These are phyloP conservation scores for Neocatenulostroma microsporum DNA, from an alignment of 2,329 filamentous ascomycete species.

Conservation along the genomic window DNA sequence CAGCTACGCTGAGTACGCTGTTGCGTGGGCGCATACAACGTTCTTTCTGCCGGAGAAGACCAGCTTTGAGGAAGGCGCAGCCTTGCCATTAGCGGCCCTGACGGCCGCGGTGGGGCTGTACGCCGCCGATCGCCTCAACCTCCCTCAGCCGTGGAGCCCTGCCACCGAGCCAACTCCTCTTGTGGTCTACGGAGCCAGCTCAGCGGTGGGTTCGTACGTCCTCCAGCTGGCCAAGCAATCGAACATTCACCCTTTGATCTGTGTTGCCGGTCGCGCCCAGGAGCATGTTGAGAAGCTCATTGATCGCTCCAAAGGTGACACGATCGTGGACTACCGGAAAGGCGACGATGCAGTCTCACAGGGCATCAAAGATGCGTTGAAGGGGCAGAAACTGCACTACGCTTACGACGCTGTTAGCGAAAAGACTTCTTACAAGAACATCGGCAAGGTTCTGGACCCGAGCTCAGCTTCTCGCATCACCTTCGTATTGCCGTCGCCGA, in stretches of 20 bases:
- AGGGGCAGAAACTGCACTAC: constrained; percentile 40
- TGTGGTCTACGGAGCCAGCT: constrained; percentile 37
- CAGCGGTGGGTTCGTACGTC: constrained; percentile 35
- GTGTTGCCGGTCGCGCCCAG: constrained; percentile 34
- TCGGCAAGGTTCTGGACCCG: constrained; percentile 36
- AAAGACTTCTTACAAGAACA: constrained; percentile 38
- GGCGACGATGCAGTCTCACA: constrained; percentile 47
- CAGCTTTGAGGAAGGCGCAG: constrained; percentile 42
- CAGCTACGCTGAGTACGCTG: constrained; percentile 52
- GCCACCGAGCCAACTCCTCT: constrained; percentile 3
- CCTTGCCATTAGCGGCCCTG: constrained; percentile 36
- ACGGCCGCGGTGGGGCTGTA: constrained; percentile 36
- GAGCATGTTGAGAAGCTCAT: constrained; percentile 32
- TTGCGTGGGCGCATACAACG: constrained; percentile 46
- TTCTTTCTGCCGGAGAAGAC: constrained; percentile 45
- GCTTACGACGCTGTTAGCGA: constrained; percentile 54
- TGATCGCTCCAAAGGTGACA: constrained; percentile 37
- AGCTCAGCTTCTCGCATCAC: constrained; percentile 19
- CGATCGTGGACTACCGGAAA: constrained; percentile 47
- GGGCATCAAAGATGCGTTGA: constrained; percentile 38
- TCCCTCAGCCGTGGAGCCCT: constrained; percentile 32
- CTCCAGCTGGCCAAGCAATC: constrained; percentile 34
- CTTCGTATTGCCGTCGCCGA: constrained; percentile 22
- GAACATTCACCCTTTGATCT: constrained; percentile 37
- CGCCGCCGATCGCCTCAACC: constrained; percentile 21